Base-by-base conservation (phyloP, 805 yeast species). In the Nakazawaea peltata region DNA sequence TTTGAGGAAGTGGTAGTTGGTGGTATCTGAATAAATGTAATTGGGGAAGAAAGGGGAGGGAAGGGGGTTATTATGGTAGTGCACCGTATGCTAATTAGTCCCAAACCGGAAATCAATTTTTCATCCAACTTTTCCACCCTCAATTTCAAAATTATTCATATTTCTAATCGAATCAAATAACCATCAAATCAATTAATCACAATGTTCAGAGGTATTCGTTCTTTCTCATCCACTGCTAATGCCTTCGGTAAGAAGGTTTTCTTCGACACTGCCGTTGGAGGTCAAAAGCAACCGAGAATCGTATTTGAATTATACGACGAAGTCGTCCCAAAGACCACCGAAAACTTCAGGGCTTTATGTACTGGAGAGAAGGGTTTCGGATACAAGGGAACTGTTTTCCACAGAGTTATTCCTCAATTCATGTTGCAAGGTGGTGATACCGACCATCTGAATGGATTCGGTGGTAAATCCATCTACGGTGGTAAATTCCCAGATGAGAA, bases 371-470 rank as follows among this genome's bases (percentile, higher is more conserved):
- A 86, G 74, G 97, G 97, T 43, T 83, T 67, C 53, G 95, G 95
- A 42, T 87, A 79, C 75, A 78, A 79, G 57, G 74, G 71, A 53
- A 83, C 94, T 33, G 69, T 78, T 47, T 88, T 90, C 92, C 97
- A 88, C 85, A 81, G 96, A 71, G 94, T 88, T 47, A 87, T 87
- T 55, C 96, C 96, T 47, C 78, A 82, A 62, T 88, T 88, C 72
- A 88, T 88, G 97, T 71, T 90, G 59, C 97, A 88, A 73, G 97
- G 88, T 59, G 90, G 90, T 69, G 92, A 82, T 65, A 79, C 82
- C 66, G 81, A 86, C 57, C 63, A 69, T 65, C 81, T 84, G 62
- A 79, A 83, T 61, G 97, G 97, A 49, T 77, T 82, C 50, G 97
- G 97, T 59, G 97, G 97, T 59, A 78, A 77, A 62, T 80, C 87